Evolutionary conservation across 176 grass and related monocot genomes (phyloP).

Genomic region (Leersia perrieri): DNA sequence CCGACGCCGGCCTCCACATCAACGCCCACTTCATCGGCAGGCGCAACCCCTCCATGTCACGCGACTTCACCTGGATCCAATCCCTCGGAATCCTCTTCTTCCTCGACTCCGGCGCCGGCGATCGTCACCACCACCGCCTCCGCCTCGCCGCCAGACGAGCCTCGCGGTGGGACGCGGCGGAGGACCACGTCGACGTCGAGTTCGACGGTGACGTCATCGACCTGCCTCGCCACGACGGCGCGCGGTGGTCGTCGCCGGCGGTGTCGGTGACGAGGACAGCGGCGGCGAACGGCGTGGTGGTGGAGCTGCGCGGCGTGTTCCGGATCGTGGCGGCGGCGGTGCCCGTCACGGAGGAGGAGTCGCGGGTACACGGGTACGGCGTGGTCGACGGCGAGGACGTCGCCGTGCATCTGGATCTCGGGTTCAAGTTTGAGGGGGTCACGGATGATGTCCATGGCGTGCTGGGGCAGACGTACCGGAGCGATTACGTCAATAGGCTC

Average conservation of each 20-base stretch:
- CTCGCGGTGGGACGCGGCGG: conserved; percentile 19
- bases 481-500: conserved; percentile 48
- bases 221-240: background rate
- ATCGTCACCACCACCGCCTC: conserved; percentile 56
- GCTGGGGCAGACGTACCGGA: conserved; percentile 47
- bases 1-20: conserved; percentile 41
- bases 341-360: conserved; percentile 43
- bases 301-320: conserved; percentile 42
- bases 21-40: conserved; percentile 68
- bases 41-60: conserved; percentile 26
- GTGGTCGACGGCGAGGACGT: conserved; percentile 32
- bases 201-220: conserved; percentile 43
- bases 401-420: conserved; percentile 50
- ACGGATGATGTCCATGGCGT: conserved; percentile 47
- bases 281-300: conserved; percentile 5
- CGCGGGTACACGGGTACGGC: conserved; percentile 22
- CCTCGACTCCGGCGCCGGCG: too few relatives aligned
- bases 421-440: conserved; percentile 42
- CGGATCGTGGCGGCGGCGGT: conserved; percentile 33
- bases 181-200: conserved; percentile 41
- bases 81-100: conserved; percentile 46
- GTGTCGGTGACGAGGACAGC: conserved; percentile 29
- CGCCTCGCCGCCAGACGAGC: conserved; percentile 26
- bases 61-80: conserved; percentile 79
- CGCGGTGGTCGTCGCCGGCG: background rate